A percentile compares a stretch with the other conserved stretches of the same genome.
These are phyloP conservation scores for Kluyveromyces dobzhanskii DNA, from an alignment of 805 yeast genomes.

Conservation along the genomic window DNA sequence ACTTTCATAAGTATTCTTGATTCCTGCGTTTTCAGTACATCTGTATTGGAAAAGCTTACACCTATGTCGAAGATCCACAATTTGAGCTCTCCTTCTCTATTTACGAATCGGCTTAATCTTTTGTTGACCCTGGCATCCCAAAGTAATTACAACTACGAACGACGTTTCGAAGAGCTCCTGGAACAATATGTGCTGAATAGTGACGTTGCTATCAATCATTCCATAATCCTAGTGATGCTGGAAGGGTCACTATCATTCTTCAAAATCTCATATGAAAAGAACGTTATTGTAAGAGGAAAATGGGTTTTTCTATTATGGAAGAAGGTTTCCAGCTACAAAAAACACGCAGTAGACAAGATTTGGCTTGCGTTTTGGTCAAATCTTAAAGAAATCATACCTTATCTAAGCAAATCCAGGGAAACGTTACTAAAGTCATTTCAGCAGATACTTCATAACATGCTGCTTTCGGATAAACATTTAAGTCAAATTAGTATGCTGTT, in stretches of 20 bases:
- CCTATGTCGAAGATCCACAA: slow-evolving; percentile 22
- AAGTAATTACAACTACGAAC: slow-evolving; percentile 16
- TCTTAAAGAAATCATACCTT: slow-evolving; percentile 5
- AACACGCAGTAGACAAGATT: neutral
- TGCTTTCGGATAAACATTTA: neutral
- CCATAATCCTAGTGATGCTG: slow-evolving; percentile 6
- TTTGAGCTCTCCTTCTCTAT: slow-evolving; percentile 13
- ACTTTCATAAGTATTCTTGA: slow-evolving; percentile 16
- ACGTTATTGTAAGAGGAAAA: slow-evolving; percentile 12
- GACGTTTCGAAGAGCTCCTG: slow-evolving; percentile 16
- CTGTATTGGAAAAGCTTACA: slow-evolving; percentile 20
- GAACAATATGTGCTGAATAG: slow-evolving; percentile 10
- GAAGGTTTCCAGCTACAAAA: neutral
- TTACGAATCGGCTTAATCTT: slow-evolving; percentile 23
- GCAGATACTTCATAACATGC: slow-evolving; percentile 7
- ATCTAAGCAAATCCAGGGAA: slow-evolving; percentile 5
- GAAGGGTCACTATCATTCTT: slow-evolving; percentile 9
- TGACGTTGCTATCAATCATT: neutral
- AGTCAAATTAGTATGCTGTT: neutral
- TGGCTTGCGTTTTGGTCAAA: slow-evolving; percentile 9
- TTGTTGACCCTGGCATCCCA: slow-evolving; percentile 17
- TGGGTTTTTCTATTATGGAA: slow-evolving; percentile 4
- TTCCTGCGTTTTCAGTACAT: slow-evolving; percentile 7
- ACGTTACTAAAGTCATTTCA: slow-evolving; percentile 11
- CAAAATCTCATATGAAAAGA: slow-evolving; percentile 9